phyloP scores from a whole-genome alignment of 2,329 filamentous ascomycete genomes.

The Simplicillium aogashimaense region DNA sequence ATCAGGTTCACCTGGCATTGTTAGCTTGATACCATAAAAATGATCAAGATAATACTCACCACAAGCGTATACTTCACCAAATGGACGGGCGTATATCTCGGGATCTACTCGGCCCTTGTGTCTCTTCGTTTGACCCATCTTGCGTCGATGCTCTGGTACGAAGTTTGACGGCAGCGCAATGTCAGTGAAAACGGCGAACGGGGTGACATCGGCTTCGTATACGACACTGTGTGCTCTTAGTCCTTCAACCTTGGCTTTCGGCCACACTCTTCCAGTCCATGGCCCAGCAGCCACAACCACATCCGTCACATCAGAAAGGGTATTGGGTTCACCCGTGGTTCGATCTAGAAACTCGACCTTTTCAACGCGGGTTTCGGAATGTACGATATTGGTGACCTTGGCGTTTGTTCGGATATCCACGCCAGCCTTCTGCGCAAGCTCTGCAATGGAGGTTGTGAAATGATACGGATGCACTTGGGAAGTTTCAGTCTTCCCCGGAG shows the following conservation, averaged over 20 bases:
- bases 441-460: constrained; percentile 78
- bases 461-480: constrained; percentile 89
- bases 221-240: constrained; percentile 57
- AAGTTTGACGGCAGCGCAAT: constrained; percentile 64
- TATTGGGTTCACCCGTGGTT: constrained; percentile 20
- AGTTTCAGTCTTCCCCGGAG: constrained; percentile 58
- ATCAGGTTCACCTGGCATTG: constrained; percentile 60
- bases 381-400: constrained; percentile 57
- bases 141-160: constrained; percentile 37
- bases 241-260: constrained; percentile 46
- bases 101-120: constrained; percentile 63
- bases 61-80: constrained; percentile 86
- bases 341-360: constrained; percentile 52
- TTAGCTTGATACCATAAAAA: neutral
- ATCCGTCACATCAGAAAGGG: constrained; percentile 38
- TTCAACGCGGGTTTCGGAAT: constrained; percentile 39
- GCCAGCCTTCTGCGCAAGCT: constrained; percentile 61
- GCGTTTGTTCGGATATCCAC: constrained; percentile 57
- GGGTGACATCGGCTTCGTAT: constrained; percentile 53
- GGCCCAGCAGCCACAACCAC: constrained; percentile 48
- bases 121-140: constrained; percentile 37
- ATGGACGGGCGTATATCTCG: constrained; percentile 87
- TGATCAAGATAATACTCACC: constrained; percentile 34
- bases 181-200: constrained; percentile 78
- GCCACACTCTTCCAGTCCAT: constrained; percentile 52